phyloP scores from a whole-genome alignment of 2,329 filamentous ascomycete genomes.

The Aspergillus tamarii region DNA sequence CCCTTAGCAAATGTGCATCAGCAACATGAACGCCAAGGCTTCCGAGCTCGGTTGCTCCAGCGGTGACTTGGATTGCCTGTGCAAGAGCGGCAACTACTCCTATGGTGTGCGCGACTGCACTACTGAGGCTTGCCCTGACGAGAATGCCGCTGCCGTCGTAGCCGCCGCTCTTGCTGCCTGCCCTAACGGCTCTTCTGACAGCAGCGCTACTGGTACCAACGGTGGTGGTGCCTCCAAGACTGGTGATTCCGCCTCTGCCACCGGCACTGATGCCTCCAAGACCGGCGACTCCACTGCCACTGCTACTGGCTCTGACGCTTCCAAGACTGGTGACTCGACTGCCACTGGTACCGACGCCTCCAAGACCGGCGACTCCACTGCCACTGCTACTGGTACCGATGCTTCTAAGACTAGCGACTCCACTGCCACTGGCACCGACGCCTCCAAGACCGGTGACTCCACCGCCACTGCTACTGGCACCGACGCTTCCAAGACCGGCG shows the following conservation, averaged over 20 bases:
- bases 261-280: constrained; percentile 15
- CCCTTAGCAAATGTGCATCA: constrained; percentile 47
- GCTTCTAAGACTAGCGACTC: constrained; percentile 13
- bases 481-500: constrained; percentile 11
- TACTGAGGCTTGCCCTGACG: constrained; percentile 45
- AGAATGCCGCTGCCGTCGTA: constrained; percentile 38
- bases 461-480: constrained; percentile 9
- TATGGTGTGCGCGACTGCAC: constrained; percentile 53
- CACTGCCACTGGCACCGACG: constrained; percentile 20
- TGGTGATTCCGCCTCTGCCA: constrained; percentile 1
- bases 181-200: constrained; percentile 20
- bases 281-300: constrained; percentile 22
- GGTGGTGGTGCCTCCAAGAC: constrained; percentile 4
- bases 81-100: constrained; percentile 44
- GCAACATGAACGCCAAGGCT: constrained; percentile 48
- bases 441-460: constrained; percentile 18
- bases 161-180: constrained; percentile 41
- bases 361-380: constrained; percentile 18
- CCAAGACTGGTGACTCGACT: constrained; percentile 21
- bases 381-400: constrained; percentile 11
- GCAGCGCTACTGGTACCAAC: constrained; percentile 1
- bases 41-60: constrained; percentile 42
- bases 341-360: constrained; percentile 17
- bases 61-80: constrained; percentile 45
- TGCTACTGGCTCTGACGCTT: constrained; percentile 24